A percentile compares a stretch with the other conserved stretches of the same genome.
Conservation (phyloP, 2,329 filamentous ascomycete genomes). For the Ophioceras dolichostomum region DNA sequence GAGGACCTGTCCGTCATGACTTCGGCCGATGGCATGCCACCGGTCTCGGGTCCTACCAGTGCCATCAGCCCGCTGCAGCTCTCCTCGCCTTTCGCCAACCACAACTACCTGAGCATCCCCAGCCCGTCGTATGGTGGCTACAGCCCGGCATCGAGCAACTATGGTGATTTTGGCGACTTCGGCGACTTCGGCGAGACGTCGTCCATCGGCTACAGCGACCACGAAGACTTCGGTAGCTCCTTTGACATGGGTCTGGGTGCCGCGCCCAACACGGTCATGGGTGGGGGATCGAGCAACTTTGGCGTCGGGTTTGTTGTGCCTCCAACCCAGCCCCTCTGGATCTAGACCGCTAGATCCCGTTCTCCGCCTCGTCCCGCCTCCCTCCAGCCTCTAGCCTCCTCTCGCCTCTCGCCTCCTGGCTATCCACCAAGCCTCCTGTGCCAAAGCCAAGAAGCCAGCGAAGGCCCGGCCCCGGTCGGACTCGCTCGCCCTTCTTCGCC, state of each 20-base stretch:
- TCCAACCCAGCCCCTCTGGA: slow-evolving; percentile 51
- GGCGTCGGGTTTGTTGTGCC: slow-evolving; percentile 50
- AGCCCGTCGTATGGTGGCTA: slow-evolving; percentile 48
- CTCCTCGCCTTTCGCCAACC: slow-evolving; percentile 39
- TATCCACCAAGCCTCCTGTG: slow-evolving; percentile 1
- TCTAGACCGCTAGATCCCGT: slow-evolving; percentile 40
- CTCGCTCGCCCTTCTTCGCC: no score
- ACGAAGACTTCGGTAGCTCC: slow-evolving; percentile 40
- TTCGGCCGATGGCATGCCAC: slow-evolving; percentile 20
- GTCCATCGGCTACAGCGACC: slow-evolving; percentile 51
- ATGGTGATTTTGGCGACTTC: slow-evolving; percentile 26
- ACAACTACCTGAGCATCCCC: slow-evolving; percentile 51
- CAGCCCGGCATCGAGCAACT: slow-evolving; percentile 51
- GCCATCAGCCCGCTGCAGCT: slow-evolving; percentile 42
- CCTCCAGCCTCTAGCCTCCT: slow-evolving; percentile 14
- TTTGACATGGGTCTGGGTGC: slow-evolving; percentile 36
- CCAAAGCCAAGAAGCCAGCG: slow-evolving; percentile 1
- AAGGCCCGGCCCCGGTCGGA: no score
- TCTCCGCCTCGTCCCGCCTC: no score
- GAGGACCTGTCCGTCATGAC: slow-evolving; percentile 47
- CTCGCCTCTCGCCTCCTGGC: background rate
- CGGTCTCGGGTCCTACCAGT: slow-evolving; percentile 23
- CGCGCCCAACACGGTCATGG: slow-evolving; percentile 32
- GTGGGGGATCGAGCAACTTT: slow-evolving; percentile 32
- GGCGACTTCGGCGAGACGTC: slow-evolving; percentile 17